A percentile compares a stretch with the other conserved stretches of the same genome.
Evolutionary conservation across 2,329 filamentous ascomycete genomes (phyloP).

Genomic region (Penicillium vulpinum): DNA sequence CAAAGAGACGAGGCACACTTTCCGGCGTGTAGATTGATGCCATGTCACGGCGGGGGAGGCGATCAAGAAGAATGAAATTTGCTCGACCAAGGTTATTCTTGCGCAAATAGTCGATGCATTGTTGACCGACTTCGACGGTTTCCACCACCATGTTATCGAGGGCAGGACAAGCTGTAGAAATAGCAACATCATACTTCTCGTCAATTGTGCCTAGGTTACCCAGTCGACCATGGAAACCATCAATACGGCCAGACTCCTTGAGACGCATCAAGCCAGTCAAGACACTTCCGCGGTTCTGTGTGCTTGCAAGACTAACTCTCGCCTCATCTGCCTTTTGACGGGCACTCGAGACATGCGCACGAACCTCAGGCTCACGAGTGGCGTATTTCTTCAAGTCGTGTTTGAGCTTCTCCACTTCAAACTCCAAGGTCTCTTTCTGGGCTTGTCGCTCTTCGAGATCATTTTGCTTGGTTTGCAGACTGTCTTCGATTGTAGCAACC

Average conservation of each 20-base stretch:
- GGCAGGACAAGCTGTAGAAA: conserved; percentile 89
- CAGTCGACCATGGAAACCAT: conserved; percentile 92
- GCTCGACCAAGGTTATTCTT: conserved; percentile 97
- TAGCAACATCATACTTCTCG: conserved; percentile 92
- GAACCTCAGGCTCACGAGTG: conserved; percentile 76
- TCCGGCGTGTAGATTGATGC: conserved; percentile 84
- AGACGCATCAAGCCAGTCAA: conserved; percentile 88
- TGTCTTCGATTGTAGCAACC: conserved; percentile 69
- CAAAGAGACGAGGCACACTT: conserved; percentile 86
- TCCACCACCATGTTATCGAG: conserved; percentile 97
- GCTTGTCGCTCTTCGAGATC: conserved; percentile 76
- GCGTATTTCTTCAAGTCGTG: conserved; percentile 71
- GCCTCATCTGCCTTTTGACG: conserved; percentile 96
- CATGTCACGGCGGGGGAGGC: conserved; percentile 75
- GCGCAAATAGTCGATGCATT: conserved; percentile 94
- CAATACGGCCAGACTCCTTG: conserved; percentile 92
- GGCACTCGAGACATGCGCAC: conserved; percentile 81
- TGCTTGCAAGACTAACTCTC: conserved; percentile 81
- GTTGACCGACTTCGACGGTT: conserved; percentile 91
- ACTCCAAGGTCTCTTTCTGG: conserved; percentile 70
- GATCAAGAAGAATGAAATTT: conserved; percentile 95
- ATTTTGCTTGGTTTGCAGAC: conserved; percentile 66
- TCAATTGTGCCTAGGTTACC: conserved; percentile 95
- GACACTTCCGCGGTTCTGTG: conserved; percentile 90
- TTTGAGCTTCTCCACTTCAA: conserved; percentile 71